Evolutionary conservation across 2,329 filamentous ascomycete species (phyloP).

Genomic region (Trichoderma afroharzianum): DNA sequence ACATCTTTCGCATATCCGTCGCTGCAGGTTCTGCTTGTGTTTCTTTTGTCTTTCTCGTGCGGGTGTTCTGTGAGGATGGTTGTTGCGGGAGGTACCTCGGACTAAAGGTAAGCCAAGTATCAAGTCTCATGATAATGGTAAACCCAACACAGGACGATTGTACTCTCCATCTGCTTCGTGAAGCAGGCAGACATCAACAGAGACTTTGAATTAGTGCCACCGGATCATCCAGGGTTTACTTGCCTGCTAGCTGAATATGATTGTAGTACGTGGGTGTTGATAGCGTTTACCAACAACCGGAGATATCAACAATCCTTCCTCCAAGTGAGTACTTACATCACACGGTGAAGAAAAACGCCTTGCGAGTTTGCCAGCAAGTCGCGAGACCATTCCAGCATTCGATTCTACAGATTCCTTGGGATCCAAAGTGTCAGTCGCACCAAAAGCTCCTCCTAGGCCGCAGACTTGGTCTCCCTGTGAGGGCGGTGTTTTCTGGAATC

Average conservation of each 20-base stretch:
- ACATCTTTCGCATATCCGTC: too few relatives aligned
- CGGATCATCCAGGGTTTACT: background rate
- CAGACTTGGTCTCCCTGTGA: slow-evolving; percentile 6
- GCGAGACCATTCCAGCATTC: background rate
- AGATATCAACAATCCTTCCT: background rate
- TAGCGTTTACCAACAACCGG: background rate
- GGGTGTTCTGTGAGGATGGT: too few relatives aligned
- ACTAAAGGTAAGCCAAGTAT: background rate
- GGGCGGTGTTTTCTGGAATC: slow-evolving; percentile 16
- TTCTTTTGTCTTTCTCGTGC: too few relatives aligned
- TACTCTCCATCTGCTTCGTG: background rate
- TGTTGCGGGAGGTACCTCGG: background rate
- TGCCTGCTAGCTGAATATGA: background rate
- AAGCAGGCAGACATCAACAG: background rate
- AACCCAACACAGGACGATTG: background rate
- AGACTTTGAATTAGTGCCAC: background rate
- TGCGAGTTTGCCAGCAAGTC: background rate
- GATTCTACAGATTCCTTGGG: background rate
- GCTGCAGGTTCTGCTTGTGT: too few relatives aligned
- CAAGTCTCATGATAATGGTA: background rate
- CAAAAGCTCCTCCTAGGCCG: slow-evolving; percentile 1
- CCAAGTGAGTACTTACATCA: background rate
- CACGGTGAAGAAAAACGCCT: slow-evolving; percentile 13
- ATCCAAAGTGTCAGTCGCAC: background rate
- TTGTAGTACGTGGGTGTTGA: background rate